phyloP scores from a whole-genome alignment of 768 basidiomycete species.

The Phanerochaete sordida region DNA sequence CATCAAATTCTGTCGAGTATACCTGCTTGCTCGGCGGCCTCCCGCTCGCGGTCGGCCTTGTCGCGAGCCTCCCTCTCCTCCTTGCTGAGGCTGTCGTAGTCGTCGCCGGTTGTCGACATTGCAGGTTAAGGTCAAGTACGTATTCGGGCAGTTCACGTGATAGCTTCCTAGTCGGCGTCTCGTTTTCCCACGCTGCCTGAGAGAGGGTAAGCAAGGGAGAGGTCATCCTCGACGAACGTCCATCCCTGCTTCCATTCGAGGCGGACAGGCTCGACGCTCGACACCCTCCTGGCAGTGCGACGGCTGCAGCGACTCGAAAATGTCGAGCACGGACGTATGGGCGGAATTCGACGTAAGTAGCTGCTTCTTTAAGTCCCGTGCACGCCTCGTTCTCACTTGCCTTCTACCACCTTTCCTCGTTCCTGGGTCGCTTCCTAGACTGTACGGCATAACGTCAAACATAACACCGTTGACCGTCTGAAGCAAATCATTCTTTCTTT shows the following conservation, averaged over 20 bases:
- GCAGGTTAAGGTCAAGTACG: conserved; percentile 15
- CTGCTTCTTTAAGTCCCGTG: conserved; percentile 7
- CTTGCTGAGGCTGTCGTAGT: conserved; percentile 72
- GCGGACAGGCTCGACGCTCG: neutral
- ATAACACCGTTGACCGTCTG: conserved; percentile 81
- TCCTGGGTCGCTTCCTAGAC: conserved; percentile 36
- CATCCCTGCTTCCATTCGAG: neutral
- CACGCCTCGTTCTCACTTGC: conserved; percentile 6
- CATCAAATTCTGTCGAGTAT: conserved; percentile 29
- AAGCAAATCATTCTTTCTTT: conserved; percentile 77
- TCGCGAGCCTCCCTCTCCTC: conserved; percentile 78
- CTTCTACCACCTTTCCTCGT: neutral
- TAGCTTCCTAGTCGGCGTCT: neutral
- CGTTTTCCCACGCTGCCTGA: conserved; percentile 10
- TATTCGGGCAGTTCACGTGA: conserved; percentile 26
- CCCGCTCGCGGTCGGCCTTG: conserved; percentile 60
- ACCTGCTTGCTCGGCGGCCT: conserved; percentile 85
- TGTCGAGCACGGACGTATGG: conserved; percentile 66
- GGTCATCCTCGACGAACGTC: conserved; percentile 1
- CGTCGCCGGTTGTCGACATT: conserved; percentile 39
- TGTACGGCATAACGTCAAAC: conserved; percentile 65
- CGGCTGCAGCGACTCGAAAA: conserved; percentile 24
- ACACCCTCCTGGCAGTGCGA: neutral
- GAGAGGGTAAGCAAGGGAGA: conserved; percentile 4
- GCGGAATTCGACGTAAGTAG: conserved; percentile 66